Base-by-base conservation (phyloP, 768 basidiomycete species). In the Auricularia sp. region DNA sequence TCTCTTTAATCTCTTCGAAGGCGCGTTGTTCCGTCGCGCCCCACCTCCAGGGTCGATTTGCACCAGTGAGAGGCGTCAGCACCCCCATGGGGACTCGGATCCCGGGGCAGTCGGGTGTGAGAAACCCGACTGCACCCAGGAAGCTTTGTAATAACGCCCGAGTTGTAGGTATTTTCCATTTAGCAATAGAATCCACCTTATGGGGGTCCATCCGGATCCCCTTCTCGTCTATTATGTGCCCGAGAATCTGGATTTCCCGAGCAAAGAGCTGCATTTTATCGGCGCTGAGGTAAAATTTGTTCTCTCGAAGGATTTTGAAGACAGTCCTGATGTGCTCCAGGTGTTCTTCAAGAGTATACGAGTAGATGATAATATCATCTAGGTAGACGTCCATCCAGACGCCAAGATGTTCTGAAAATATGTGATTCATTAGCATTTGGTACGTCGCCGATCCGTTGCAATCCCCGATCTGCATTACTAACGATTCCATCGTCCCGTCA, bases 361-460 rank as follows among this genome's bases (percentile, higher is more conserved):
- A 82, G 76, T 77, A 82, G 34, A 81, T 79, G 18, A 82, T 70
- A 51, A 81, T 78, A 61, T 81, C 75, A 63, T 82, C 78, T 0
- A 82, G 69, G 65, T 82, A 82, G 0, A 80, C 73, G 64, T 81
- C 77, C 62, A 78, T 78, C 56, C 81, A 75, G 1, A 70, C 69
- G 0, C 81, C 79, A 34, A 83, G 73, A 13, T 70, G 69, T 0
- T 71, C 66, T 0, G 68, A 56, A 0, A 83, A 69, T 0, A 78
- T 76, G 2, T 66, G 62, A 3, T 71, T 76, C 61, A 81, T 75
- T 0, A 74, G 65, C 0, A 71, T 63, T 39, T 78, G 77, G 59
- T 79, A 77, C 0, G 75, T 75, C 0, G 76, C 66, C 0, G 74
- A 76, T 0, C 75, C 71, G 65, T 79, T 80, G 62, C 64, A 64